phyloP scores from a whole-genome alignment of 2,329 filamentous ascomycete genomes.

The Achaetomium macrosporum region DNA sequence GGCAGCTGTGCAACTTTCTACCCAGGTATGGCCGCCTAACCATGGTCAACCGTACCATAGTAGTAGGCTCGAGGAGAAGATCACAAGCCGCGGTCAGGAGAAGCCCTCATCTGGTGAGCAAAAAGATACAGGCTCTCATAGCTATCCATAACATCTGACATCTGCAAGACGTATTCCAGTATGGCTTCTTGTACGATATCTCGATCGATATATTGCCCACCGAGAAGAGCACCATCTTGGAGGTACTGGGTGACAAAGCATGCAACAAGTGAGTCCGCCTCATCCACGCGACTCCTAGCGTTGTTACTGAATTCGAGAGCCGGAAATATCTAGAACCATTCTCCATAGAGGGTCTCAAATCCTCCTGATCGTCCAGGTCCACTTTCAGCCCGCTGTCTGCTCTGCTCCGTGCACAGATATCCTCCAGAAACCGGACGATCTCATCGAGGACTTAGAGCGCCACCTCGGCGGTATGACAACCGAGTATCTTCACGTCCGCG shows the following conservation, averaged over 20 bases:
- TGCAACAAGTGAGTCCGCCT: slow-evolving; percentile 34
- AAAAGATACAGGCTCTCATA: slow-evolving; percentile 3
- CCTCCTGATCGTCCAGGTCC: slow-evolving; percentile 45
- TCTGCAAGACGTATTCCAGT: slow-evolving; percentile 32
- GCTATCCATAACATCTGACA: slow-evolving; percentile 2
- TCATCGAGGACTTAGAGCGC: slow-evolving; percentile 54
- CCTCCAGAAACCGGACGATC: slow-evolving; percentile 44
- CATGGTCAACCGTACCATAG: background rate
- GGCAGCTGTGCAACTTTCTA: slow-evolving; percentile 45
- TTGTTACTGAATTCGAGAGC: background rate
- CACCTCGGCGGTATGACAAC: slow-evolving; percentile 46
- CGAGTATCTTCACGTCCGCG: slow-evolving; percentile 46
- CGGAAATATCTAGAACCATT: slow-evolving; percentile 15
- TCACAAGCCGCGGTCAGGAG: background rate
- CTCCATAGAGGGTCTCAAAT: slow-evolving; percentile 37
- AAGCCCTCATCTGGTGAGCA: slow-evolving; percentile 16
- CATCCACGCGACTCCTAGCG: background rate
- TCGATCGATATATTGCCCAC: slow-evolving; percentile 41
- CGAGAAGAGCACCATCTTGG: slow-evolving; percentile 36
- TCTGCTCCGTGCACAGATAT: slow-evolving; percentile 21
- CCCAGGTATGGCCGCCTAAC: slow-evolving; percentile 30
- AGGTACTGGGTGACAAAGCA: slow-evolving; percentile 41
- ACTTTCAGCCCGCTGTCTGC: slow-evolving; percentile 27
- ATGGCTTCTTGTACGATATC: slow-evolving; percentile 46
- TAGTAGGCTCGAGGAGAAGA: too few relatives aligned